Base-by-base conservation (phyloP, 495 filamentous ascomycete species). In the Talaromyces proteolyticus region DNA sequence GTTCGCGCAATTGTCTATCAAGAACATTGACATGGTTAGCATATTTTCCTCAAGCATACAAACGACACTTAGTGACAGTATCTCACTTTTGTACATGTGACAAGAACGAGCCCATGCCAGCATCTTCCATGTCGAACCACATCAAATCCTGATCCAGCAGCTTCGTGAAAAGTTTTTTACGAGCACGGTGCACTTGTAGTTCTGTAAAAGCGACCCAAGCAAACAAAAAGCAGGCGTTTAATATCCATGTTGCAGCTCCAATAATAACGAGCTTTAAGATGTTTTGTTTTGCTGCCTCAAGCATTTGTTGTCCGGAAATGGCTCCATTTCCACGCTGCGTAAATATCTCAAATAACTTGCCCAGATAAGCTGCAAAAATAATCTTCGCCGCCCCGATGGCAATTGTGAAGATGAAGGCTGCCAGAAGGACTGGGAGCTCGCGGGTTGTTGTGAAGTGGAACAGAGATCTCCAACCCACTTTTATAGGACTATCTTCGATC, bases 121-220 rank as follows among this genome's bases (percentile, higher is more conserved):
- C 78, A 53, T 74, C 69, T 38, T 84, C 72, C 37, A 72, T 69
- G 60, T 97, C 90, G 57, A 88, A 97, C 90, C 92, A 98, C 45
- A 72, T 74, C 51, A 94, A 77, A 23, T 91, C 81, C 60, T 86
- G 91, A 14, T 71, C 59, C 18, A 94, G 56, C 16, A 97, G 63
- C 2, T 77, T 78, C 1, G 66, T 56, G 56, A 95, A 96, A 2
- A 95, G 59, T 21, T 59, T 70, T 23, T 74, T 68, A 21, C 89
- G 79, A 19, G 80, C 82, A 18, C 63, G 73, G 36, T 76, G 80
- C 3, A 82, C 89, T 53, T 96, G 89, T 7, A 91, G 59, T 64
- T 96, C 92, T 21, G 90, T 87, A 57, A 89, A 91, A 0, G 77
- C 57, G 38, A 91, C 63, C 81, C 91, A 96, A 3, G 74, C 52